A percentile compares a stretch with the other conserved stretches of the same genome.
These are phyloP conservation scores for Phytophthora pisi DNA, from an alignment of 352 stramenopile species.

Conservation along the genomic window DNA sequence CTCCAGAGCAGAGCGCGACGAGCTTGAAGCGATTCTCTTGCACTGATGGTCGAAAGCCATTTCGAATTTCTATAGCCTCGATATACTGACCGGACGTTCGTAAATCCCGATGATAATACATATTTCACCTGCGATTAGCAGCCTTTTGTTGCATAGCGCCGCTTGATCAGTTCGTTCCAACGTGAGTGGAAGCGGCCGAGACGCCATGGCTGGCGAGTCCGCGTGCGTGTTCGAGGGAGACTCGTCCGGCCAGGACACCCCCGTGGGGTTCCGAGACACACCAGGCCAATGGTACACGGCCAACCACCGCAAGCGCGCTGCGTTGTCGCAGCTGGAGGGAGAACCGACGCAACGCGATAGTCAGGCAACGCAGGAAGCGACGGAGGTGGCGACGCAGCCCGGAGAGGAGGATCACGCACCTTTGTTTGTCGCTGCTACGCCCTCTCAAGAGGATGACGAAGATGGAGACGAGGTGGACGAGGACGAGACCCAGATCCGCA, in stretches of 20 bases:
- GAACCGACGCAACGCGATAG: conserved; percentile 59
- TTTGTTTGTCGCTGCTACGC: conserved; percentile 51
- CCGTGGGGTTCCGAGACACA: conserved; percentile 66
- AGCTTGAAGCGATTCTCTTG: background rate
- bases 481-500: conserved; percentile 85
- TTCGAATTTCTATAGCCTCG: background rate
- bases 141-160: background rate
- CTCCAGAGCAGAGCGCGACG: background rate
- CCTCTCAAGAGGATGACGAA: conserved; percentile 24
- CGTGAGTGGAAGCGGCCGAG: conserved; percentile 4
- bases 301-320: conserved; percentile 47
- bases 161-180: background rate
- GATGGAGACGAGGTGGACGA: conserved; percentile 57
- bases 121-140: background rate
- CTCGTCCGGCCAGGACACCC: conserved; percentile 59
- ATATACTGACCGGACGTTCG: background rate
- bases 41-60: background rate
- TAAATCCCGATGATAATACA: background rate
- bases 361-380: conserved; percentile 41
- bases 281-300: conserved; percentile 36
- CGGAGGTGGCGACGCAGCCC: conserved; percentile 19
- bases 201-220: conserved; percentile 15
- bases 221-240: conserved; percentile 39
- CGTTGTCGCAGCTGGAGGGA: conserved; percentile 27
- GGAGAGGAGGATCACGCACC: conserved; percentile 22